These are phyloP conservation scores for Anastatica hierochuntica DNA, from an alignment of 345 rosid genomes.

Conservation along the genomic window DNA sequence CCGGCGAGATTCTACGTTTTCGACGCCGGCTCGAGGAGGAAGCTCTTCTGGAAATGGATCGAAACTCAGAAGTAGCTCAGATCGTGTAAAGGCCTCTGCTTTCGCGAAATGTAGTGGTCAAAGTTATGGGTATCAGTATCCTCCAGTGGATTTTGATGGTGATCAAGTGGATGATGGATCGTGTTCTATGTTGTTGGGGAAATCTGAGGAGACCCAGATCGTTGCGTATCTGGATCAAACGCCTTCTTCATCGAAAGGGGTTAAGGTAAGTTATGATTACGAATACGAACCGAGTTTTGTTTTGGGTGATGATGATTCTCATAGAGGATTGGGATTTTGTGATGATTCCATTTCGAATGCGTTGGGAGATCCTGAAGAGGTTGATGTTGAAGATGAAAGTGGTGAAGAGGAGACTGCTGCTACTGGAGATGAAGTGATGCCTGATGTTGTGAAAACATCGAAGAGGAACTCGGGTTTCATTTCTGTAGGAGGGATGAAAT, in stretches of 20 bases:
- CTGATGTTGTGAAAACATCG: conserved; percentile 17
- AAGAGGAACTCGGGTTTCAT: conserved; percentile 60
- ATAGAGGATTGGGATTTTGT: conserved; percentile 54
- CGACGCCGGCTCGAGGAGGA: conserved; percentile 35
- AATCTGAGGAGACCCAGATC: conserved; percentile 36
- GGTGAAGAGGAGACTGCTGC: conserved; percentile 14
- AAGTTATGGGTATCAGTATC: conserved; percentile 39
- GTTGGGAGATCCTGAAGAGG: conserved; percentile 33
- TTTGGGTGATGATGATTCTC: conserved; percentile 46
- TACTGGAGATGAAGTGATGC: conserved; percentile 31
- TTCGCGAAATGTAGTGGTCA: conserved; percentile 27
- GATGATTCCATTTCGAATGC: conserved; percentile 41
- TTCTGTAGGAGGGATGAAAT: conserved; percentile 67
- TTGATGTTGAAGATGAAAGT: conserved; percentile 22
- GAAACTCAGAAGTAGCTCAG: conserved; percentile 32
- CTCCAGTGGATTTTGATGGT: conserved; percentile 27
- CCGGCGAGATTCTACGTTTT: conserved; percentile 27
- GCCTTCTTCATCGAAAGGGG: conserved; percentile 28
- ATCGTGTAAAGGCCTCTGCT: conserved; percentile 32
- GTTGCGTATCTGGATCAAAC: conserved; percentile 56
- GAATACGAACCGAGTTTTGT: conserved; percentile 54
- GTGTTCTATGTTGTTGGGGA: conserved; percentile 35
- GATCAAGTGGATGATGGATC: conserved; percentile 20
- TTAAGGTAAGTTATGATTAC: conserved; percentile 32
- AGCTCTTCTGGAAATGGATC: conserved; percentile 19